Evolutionary conservation across 75 land plant species (phyloP), one percentile per base, ranked within the genome.

Genomic region (Larix kaempferi): DNA sequence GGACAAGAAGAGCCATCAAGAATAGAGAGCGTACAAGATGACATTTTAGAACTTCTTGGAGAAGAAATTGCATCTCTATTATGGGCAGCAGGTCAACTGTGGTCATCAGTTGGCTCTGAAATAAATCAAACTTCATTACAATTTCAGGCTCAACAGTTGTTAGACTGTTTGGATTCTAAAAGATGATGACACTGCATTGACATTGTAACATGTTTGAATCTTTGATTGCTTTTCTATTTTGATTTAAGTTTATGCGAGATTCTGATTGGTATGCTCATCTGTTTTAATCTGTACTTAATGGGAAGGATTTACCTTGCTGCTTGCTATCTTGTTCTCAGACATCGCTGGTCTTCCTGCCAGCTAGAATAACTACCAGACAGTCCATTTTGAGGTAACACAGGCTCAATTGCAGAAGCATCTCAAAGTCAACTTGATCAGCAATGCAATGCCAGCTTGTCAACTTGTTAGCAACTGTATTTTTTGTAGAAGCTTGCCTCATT

Each of bases 51-150:
- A 69, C 52, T 69, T 39, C 72, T 69, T 37, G 72, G 72, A 39
- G 52, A 41, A 41, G 52, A 69, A n/a, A 69, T 69, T 41, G 72
- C 72, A 69, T 69, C 72, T 69, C 72, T 69, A 12, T 69, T 69
- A 41, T 69, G 72, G 72, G 52, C 72, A 69, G 72, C 41, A 23
- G 72, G 72, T 69, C 72, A 41, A 10, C 72, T 69, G 22, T 41
- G 72, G 72, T 69, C 72, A 5, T 69, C 72, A 5, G 21, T 69
- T 69, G 72, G 41, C n/a, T 69, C 72, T 15, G 52, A 69, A 44
- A 69, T 10, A 22, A 69, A 69, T n/a, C 72, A 69, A 69, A n/a
- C 72, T 4, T 69, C 72, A 5, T 41, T 69, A 69, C 39, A 69
- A 19, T 69, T 41, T 69, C 72, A 69, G 72, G 72, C 72, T 19